Percentiles rank a stretch among this genome's conserved stretches.
phyloP scores from a whole-genome alignment of 352 stramenopile genomes.

The Phytophthora multivora region DNA sequence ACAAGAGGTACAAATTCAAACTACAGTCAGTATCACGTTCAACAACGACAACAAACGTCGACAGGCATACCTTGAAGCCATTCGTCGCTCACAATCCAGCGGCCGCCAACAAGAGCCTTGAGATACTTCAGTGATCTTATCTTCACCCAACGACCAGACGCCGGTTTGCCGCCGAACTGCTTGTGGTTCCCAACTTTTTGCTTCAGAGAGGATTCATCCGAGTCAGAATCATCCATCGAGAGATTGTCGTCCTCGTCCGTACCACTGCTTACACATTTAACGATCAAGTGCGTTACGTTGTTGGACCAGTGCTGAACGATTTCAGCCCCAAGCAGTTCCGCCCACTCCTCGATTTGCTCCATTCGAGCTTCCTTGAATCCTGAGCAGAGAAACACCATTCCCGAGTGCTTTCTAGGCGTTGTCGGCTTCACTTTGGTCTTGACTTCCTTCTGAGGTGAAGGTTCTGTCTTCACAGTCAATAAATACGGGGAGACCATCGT shows the following conservation, averaged over 20 bases:
- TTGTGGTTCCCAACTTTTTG: slow-evolving; percentile 46
- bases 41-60: background rate
- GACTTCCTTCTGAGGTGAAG: slow-evolving; percentile 7
- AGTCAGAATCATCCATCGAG: slow-evolving; percentile 30
- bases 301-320: slow-evolving; percentile 59
- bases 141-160: slow-evolving; percentile 73
- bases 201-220: slow-evolving; percentile 7
- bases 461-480: slow-evolving; percentile 7
- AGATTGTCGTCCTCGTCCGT: slow-evolving; percentile 29
- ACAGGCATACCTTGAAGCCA: slow-evolving; percentile 67
- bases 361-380: slow-evolving; percentile 52
- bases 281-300: slow-evolving; percentile 83
- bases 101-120: slow-evolving; percentile 74
- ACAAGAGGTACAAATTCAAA: slow-evolving; percentile 1
- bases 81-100: slow-evolving; percentile 86
- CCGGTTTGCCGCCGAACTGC: slow-evolving; percentile 47
- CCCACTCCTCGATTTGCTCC: slow-evolving; percentile 53
- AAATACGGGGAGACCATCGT: slow-evolving; percentile 20
- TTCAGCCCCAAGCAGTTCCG: slow-evolving; percentile 43
- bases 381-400: slow-evolving; percentile 65
- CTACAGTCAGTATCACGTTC: slow-evolving; percentile 4
- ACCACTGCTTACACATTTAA: slow-evolving; percentile 69
- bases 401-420: slow-evolving; percentile 23
- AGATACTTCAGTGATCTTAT: slow-evolving; percentile 88
- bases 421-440: slow-evolving; percentile 27